Evolutionary conservation across 768 basidiomycete genomes (phyloP).

Genomic region (Austroboletus festivus): DNA sequence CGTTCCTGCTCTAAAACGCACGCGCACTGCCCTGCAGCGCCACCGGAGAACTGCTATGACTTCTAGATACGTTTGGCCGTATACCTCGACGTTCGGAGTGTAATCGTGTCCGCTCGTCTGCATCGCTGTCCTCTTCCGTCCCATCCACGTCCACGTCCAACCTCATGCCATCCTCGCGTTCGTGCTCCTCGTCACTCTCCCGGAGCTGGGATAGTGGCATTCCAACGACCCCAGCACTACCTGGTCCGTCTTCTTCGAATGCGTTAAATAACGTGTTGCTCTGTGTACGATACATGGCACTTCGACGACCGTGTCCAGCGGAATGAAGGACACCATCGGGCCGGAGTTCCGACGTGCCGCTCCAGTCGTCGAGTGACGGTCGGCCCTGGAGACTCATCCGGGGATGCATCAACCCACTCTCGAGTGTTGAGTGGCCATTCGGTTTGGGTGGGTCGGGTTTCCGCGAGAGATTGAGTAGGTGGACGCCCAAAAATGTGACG

Average conservation of each 20-base stretch:
- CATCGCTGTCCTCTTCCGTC: conserved; percentile 40
- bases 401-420: conserved; percentile 70
- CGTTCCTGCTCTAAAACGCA: conserved; percentile 8
- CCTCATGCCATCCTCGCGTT: conserved; percentile 36
- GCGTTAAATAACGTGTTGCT: conserved; percentile 69
- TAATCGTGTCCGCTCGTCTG: conserved; percentile 41
- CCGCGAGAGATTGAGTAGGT: conserved; percentile 83
- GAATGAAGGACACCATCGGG: conserved; percentile 24
- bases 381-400: conserved; percentile 80
- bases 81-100: conserved; percentile 25
- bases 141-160: too few relatives aligned
- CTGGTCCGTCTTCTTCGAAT: conserved; percentile 48
- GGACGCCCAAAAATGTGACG: conserved; percentile 95
- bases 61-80: conserved; percentile 42
- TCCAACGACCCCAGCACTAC: conserved; percentile 2
- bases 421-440: conserved; percentile 52
- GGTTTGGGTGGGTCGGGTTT: conserved; percentile 45
- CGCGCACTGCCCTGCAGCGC: conserved; percentile 30
- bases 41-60: conserved; percentile 52
- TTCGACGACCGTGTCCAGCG: conserved; percentile 58
- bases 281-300: conserved; percentile 64
- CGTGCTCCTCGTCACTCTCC: conserved; percentile 64
- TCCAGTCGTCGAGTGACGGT: conserved; percentile 77
- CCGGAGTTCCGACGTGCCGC: conserved; percentile 33
- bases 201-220: conserved; percentile 60